These are phyloP conservation scores for Exophiala sp. DNA, from an alignment of 2,329 filamentous ascomycete species.

Conservation along the genomic window DNA sequence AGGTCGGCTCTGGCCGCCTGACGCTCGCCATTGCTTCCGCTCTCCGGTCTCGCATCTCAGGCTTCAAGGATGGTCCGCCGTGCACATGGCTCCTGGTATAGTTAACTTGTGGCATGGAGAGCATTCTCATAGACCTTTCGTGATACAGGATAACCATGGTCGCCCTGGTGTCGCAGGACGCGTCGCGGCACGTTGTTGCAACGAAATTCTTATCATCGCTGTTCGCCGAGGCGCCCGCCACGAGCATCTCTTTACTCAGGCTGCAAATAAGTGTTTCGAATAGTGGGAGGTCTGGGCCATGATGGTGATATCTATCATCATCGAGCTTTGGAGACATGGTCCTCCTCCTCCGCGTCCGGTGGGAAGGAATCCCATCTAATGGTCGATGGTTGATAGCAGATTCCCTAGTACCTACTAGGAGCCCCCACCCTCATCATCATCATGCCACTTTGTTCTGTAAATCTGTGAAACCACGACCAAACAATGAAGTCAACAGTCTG, in stretches of 20 bases:
- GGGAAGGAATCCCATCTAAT: neutral
- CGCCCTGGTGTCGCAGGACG: neutral
- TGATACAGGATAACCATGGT: too few relatives aligned
- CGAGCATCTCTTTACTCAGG: too few relatives aligned
- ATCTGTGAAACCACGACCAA: constrained; percentile 3
- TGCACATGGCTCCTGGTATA: too few relatives aligned
- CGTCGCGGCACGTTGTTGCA: neutral
- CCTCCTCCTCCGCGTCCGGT: constrained; percentile 4
- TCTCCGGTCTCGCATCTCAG: too few relatives aligned
- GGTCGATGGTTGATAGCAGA: neutral
- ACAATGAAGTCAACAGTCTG: too few relatives aligned
- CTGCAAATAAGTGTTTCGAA: neutral
- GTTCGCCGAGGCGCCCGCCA: constrained; percentile 2
- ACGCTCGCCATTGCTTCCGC: neutral
- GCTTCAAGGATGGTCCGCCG: too few relatives aligned
- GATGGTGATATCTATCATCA: constrained; percentile 2
- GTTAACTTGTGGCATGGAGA: too few relatives aligned
- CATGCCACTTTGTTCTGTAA: constrained; percentile 18
- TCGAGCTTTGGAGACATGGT: too few relatives aligned
- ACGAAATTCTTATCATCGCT: constrained; percentile 4
- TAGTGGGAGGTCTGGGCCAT: neutral
- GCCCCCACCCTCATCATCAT: constrained; percentile 4
- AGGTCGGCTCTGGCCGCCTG: neutral
- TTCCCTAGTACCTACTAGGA: neutral
- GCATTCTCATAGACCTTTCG: too few relatives aligned